phyloP scores from a whole-genome alignment of 306 rosid genomes.

The Acacia confusa region DNA sequence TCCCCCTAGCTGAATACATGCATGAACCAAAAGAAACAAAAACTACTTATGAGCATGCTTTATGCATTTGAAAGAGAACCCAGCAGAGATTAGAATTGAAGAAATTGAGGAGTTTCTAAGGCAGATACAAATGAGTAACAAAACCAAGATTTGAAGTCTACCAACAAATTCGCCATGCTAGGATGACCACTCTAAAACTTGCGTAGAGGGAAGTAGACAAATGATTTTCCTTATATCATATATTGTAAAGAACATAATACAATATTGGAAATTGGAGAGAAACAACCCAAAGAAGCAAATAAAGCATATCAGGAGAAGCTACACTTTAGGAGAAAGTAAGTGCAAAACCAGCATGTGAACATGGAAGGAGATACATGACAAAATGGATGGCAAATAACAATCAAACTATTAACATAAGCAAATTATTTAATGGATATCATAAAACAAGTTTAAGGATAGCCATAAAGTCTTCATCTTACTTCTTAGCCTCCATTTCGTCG shows the following conservation, averaged over 20 bases:
- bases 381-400: neutral
- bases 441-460: neutral
- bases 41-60: neutral
- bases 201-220: neutral
- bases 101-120: neutral
- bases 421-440: neutral
- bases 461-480: neutral
- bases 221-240: neutral
- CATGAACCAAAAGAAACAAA: slow-evolving; percentile 22
- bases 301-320: neutral
- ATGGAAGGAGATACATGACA: neutral
- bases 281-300: neutral
- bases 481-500: neutral
- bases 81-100: neutral
- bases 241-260: neutral
- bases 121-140: neutral
- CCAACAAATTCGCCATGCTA: neutral
- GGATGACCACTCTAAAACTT: neutral
- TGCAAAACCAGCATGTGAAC: neutral
- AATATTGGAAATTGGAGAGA: neutral
- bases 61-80: neutral
- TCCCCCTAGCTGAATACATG: slow-evolving; percentile 2
- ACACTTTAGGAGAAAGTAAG: neutral
- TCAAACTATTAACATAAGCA: neutral
- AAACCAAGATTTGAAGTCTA: neutral